A percentile compares a stretch with the other conserved stretches of the same genome.
Evolutionary conservation across 169 alveolate genomes (phyloP).

Genomic region (Cryptosporidium andersoni): DNA sequence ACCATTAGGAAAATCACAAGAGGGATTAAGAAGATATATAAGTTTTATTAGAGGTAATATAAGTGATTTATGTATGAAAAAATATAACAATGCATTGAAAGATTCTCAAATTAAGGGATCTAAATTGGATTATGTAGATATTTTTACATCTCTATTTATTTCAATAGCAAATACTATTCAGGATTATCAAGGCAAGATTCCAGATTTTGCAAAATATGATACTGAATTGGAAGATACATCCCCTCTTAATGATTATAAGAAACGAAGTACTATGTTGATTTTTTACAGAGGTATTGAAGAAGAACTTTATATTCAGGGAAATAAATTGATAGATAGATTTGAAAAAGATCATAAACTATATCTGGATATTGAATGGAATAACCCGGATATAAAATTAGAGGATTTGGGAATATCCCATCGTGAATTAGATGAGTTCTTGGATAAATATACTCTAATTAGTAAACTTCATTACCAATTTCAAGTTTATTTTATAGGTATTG

Average conservation of each 20-base stretch:
- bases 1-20: slow-evolving; percentile 50
- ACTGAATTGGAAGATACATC: background rate
- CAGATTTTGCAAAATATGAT: background rate
- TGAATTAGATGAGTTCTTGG: slow-evolving; percentile 57
- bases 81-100: slow-evolving; percentile 37
- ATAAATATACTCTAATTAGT: slow-evolving; percentile 40
- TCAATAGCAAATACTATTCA: slow-evolving; percentile 30
- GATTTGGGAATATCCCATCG: slow-evolving; percentile 53
- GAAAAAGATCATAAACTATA: slow-evolving; percentile 27
- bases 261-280: background rate
- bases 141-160: slow-evolving; percentile 35
- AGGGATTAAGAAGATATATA: slow-evolving; percentile 49
- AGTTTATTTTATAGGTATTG: slow-evolving; percentile 33
- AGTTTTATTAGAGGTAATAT: slow-evolving; percentile 44
- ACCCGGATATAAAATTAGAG: slow-evolving; percentile 10
- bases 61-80: slow-evolving; percentile 27
- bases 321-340: slow-evolving; percentile 35
- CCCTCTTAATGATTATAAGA: background rate
- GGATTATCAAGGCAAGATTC: slow-evolving; percentile 17
- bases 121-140: slow-evolving; percentile 35
- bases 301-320: slow-evolving; percentile 46
- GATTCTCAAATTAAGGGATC: slow-evolving; percentile 15
- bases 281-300: slow-evolving; percentile 19
- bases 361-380: slow-evolving; percentile 45
- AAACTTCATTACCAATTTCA: slow-evolving; percentile 31